Conservation (phyloP, 2,329 filamentous ascomycete species). For the Arthrobotrys sinensis region DNA sequence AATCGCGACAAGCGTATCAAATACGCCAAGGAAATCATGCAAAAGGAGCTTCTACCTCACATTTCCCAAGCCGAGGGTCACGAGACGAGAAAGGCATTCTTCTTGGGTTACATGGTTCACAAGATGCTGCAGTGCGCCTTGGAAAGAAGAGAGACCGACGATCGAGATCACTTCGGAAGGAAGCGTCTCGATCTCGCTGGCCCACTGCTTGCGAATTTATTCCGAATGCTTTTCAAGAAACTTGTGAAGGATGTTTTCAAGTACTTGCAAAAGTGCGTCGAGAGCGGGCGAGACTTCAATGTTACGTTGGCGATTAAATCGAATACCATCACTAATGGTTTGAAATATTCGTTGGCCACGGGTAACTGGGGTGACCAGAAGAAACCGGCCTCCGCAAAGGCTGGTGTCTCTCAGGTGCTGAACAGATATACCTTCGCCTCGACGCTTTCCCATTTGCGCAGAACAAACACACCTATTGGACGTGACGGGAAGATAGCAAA, state of each 20-base stretch:
- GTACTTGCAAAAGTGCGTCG: constrained; percentile 92
- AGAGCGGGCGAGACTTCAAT: constrained; percentile 90
- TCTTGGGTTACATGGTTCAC: constrained; percentile 99
- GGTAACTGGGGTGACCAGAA: constrained; percentile 99
- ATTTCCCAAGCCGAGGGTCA: constrained; percentile 96
- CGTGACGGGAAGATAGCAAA: constrained; percentile 98
- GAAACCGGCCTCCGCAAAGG: constrained; percentile 94
- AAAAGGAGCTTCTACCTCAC: constrained; percentile 96
- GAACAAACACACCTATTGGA: constrained; percentile 97
- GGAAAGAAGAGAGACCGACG: constrained; percentile 92
- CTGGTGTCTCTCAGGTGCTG: constrained; percentile 96
- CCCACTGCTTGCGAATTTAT: constrained; percentile 93
- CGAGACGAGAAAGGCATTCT: constrained; percentile 96
- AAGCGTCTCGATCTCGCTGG: constrained; percentile 97
- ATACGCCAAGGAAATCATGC: constrained; percentile 92
- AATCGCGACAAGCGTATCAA: constrained; percentile 89
- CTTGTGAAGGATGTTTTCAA: constrained; percentile 91
- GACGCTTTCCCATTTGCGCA: constrained; percentile 93
- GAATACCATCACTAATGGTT: constrained; percentile 88
- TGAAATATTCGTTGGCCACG: constrained; percentile 97
- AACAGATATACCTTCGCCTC: constrained; percentile 98
- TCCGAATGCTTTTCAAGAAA: constrained; percentile 90
- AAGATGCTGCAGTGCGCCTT: constrained; percentile 93
- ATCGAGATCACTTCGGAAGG: constrained; percentile 99
- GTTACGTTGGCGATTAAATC: constrained; percentile 91